These are phyloP conservation scores for Yamadazyma paraphyllophila DNA, from an alignment of 805 yeast species.

Conservation along the genomic window DNA sequence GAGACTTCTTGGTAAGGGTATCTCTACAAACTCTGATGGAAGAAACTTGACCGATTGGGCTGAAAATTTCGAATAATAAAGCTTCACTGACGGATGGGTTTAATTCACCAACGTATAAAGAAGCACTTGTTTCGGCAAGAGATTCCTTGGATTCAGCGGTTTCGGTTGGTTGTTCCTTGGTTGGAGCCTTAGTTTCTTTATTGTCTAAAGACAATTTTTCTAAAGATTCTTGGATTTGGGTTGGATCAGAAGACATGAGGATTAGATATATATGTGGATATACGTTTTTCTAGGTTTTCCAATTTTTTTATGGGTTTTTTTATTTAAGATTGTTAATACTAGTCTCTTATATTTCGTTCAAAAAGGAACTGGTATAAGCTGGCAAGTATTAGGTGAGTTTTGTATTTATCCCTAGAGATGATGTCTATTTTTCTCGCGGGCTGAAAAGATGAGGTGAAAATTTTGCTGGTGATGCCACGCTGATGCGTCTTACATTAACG, in stretches of 20 bases:
- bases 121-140: conserved; percentile 63
- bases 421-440: neutral
- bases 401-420: conserved; percentile 3
- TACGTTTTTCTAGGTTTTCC: conserved; percentile 9
- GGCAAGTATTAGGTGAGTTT: neutral
- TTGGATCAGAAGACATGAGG: conserved; percentile 34
- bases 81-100: conserved; percentile 93
- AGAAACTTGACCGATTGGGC: conserved; percentile 91
- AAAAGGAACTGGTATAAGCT: conserved; percentile 1
- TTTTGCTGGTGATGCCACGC: conserved; percentile 4
- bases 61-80: conserved; percentile 87
- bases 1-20: conserved; percentile 92
- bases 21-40: conserved; percentile 99
- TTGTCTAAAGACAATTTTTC: conserved; percentile 47
- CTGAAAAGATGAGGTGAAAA: conserved; percentile 9
- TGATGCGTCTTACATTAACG: neutral
- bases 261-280: conserved; percentile 14
- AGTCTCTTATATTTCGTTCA: neutral
- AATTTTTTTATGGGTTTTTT: conserved; percentile 13
- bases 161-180: conserved; percentile 20
- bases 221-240: conserved; percentile 46
- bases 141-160: conserved; percentile 31
- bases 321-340: neutral
- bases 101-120: conserved; percentile 96
- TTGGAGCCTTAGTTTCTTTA: conserved; percentile 25